These are phyloP conservation scores for Ogataea saltuana DNA, from an alignment of 805 yeast genomes.

Conservation along the genomic window DNA sequence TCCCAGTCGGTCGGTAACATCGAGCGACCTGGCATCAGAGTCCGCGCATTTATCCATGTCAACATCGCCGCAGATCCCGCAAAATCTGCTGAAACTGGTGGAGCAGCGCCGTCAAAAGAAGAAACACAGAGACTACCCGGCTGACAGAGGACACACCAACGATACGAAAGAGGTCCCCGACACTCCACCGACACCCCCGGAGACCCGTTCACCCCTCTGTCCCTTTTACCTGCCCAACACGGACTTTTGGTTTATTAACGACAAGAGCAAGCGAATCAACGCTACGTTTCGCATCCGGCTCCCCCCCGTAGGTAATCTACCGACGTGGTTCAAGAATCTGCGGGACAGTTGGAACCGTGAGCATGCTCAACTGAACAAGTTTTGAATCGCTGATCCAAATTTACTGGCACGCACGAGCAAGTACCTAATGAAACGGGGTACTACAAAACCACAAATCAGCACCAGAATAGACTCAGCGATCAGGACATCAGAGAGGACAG, in stretches of 20 bases:
- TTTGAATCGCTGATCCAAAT: too few relatives aligned
- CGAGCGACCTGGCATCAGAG: neutral
- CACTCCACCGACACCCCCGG: slow-evolving; percentile 19
- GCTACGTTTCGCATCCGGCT: slow-evolving; percentile 44
- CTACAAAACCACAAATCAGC: too few relatives aligned
- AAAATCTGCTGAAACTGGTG: slow-evolving; percentile 54
- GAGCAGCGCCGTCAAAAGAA: slow-evolving; percentile 48
- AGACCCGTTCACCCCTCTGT: slow-evolving; percentile 14
- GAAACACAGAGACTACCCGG: slow-evolving; percentile 27
- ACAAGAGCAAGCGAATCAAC: slow-evolving; percentile 39
- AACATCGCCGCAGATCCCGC: slow-evolving; percentile 71
- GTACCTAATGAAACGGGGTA: too few relatives aligned
- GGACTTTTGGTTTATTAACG: slow-evolving; percentile 26
- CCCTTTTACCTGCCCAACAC: slow-evolving; percentile 39
- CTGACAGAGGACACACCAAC: slow-evolving; percentile 5
- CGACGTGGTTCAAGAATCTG: slow-evolving; percentile 71
- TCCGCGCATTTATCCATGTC: slow-evolving; percentile 42
- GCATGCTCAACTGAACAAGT: slow-evolving; percentile 13
- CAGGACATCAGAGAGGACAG: too few relatives aligned
- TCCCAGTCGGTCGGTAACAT: neutral
- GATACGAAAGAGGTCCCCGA: neutral
- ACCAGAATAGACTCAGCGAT: too few relatives aligned
- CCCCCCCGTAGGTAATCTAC: slow-evolving; percentile 66
- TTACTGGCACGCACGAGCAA: too few relatives aligned
- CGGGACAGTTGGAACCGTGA: slow-evolving; percentile 65